These are phyloP conservation scores for Candida loeiensis DNA, from an alignment of 805 yeast species.

Conservation along the genomic window DNA sequence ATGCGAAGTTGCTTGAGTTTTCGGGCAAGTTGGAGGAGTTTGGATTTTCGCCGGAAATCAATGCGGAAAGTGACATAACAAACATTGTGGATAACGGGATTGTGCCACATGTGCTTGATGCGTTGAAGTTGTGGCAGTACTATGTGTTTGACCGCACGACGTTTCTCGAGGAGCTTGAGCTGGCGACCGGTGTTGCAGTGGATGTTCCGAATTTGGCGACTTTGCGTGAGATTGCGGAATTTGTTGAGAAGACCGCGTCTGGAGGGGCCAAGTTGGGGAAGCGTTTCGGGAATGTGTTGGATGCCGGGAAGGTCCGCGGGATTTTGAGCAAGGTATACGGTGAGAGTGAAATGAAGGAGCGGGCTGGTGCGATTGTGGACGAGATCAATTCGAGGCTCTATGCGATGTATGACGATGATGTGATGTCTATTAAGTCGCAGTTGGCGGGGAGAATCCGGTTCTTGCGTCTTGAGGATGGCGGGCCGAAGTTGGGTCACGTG, in stretches of 20 bases:
- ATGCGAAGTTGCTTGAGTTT: slow-evolving; percentile 60
- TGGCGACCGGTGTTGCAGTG: not conserved
- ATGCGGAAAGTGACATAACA: slow-evolving; percentile 51
- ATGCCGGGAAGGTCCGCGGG: slow-evolving; percentile 48
- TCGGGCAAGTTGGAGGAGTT: slow-evolving; percentile 53
- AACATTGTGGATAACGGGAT: slow-evolving; percentile 61
- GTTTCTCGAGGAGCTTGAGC: slow-evolving; percentile 5
- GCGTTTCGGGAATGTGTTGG: slow-evolving; percentile 54
- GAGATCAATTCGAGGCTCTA: slow-evolving; percentile 76
- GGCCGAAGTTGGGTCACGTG: slow-evolving; percentile 75
- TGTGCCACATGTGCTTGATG: slow-evolving; percentile 60
- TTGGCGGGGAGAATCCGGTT: slow-evolving; percentile 73
- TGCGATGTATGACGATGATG: slow-evolving; percentile 70
- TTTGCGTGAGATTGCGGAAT: slow-evolving; percentile 4
- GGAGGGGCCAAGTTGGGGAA: slow-evolving; percentile 41
- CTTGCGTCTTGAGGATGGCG: slow-evolving; percentile 71
- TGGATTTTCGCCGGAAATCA: slow-evolving; percentile 60
- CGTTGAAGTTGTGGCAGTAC: slow-evolving; percentile 79
- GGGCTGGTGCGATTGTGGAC: slow-evolving; percentile 58
- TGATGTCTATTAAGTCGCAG: slow-evolving; percentile 61
- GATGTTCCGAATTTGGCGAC: not conserved
- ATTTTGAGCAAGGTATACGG: slow-evolving; percentile 37
- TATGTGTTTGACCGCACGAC: slow-evolving; percentile 62
- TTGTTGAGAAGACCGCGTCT: slow-evolving; percentile 15
- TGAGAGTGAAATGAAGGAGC: slow-evolving; percentile 19